Conservation (phyloP, 1,284 basidiomycete species). For the Naganishia liquefaciens region DNA sequence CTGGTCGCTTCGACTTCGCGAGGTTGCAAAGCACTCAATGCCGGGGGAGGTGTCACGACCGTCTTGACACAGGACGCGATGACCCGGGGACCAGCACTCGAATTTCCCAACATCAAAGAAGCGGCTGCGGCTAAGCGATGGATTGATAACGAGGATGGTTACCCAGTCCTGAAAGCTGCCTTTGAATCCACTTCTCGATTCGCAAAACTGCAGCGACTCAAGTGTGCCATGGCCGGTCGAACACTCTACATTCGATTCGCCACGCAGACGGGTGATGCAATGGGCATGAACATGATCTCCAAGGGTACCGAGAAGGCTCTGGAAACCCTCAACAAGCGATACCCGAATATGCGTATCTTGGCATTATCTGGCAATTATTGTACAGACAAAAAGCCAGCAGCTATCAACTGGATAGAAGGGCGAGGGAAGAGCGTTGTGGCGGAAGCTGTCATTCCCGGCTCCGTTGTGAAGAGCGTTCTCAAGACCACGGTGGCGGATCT, state of each 20-base stretch:
- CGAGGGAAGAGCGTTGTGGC: conserved; percentile 97
- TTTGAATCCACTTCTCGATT: conserved; percentile 95
- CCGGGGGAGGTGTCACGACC: conserved; percentile 91
- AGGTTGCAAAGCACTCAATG: conserved; percentile 96
- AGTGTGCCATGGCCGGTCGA: conserved; percentile 82
- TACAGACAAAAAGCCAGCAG: conserved; percentile 99
- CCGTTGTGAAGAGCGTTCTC: conserved; percentile 82
- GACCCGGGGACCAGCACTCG: conserved; percentile 97
- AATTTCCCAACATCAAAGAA: conserved; percentile 79
- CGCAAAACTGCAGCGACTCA: conserved; percentile 76
- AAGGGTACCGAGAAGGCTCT: conserved; percentile 95
- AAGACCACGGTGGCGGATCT: conserved; percentile 93
- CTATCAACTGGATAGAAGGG: conserved; percentile 99
- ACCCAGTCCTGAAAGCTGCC: conserved; percentile 71
- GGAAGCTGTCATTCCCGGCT: conserved; percentile 88
- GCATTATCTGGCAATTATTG: conserved; percentile 98
- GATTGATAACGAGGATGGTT: conserved; percentile 84
- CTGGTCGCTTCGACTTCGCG: conserved; percentile 96
- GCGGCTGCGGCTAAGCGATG: conserved; percentile 85
- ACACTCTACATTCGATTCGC: conserved; percentile 95
- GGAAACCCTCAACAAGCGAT: conserved; percentile 73
- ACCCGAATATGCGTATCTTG: conserved; percentile 91
- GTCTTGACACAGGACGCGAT: conserved; percentile 92
- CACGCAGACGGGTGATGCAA: conserved; percentile 94
- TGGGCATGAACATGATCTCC: conserved; percentile 99